Evolutionary conservation across 257 asterid genomes (phyloP).

Genomic region (Ophiorrhiza pumila): DNA sequence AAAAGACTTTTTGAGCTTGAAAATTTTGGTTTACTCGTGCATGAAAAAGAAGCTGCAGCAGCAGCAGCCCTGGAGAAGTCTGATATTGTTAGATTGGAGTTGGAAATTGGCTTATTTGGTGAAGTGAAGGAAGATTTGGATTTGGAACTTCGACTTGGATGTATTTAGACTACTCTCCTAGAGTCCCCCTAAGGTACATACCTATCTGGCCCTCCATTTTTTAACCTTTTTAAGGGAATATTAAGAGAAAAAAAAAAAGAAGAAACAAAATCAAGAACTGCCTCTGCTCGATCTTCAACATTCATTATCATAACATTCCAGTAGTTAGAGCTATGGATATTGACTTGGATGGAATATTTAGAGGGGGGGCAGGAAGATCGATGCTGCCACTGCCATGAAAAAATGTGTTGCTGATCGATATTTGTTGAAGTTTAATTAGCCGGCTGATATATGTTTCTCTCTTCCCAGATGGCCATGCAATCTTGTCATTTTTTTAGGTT

Average conservation of each 20-base stretch:
- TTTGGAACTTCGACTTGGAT: constrained; percentile 94
- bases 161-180: constrained; percentile 5
- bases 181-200: neutral
- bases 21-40: constrained; percentile 11
- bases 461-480: neutral
- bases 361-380: neutral
- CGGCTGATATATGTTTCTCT: neutral
- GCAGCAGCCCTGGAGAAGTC: constrained; percentile 23
- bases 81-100: constrained; percentile 51
- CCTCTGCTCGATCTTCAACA: no score
- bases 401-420: neutral
- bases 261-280: no score
- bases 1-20: constrained; percentile 30
- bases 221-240: neutral
- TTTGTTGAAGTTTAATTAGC: neutral
- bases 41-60: constrained; percentile 23
- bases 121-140: constrained; percentile 62
- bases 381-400: neutral
- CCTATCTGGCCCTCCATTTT: neutral
- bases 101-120: constrained; percentile 62
- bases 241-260: neutral
- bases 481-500: constrained; percentile 8
- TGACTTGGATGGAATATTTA: neutral
- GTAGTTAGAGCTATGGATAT: neutral
- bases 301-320: neutral